A percentile compares a stretch with the other conserved stretches of the same genome.
Evolutionary conservation across 2,329 filamentous ascomycete species (phyloP).

Genomic region (Aspergillus ochraceoroseus): DNA sequence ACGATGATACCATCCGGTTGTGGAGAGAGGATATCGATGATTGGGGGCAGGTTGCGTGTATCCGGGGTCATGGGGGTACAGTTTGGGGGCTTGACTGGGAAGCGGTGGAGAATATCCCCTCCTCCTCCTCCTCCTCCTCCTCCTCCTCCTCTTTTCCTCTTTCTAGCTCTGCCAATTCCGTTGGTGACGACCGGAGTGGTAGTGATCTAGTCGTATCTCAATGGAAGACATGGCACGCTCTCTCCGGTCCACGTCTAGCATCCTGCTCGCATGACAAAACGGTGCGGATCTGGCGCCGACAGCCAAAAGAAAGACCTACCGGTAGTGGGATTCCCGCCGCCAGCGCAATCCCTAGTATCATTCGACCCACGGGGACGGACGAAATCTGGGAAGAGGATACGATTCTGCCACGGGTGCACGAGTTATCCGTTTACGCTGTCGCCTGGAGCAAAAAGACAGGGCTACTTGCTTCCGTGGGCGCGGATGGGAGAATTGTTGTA

Average conservation of each 20-base stretch:
- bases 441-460: conserved; percentile 76
- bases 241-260: conserved; percentile 56
- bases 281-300: conserved; percentile 71
- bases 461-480: conserved; percentile 78
- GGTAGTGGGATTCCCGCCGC: neutral
- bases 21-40: conserved; percentile 91
- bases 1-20: conserved; percentile 83
- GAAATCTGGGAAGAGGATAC: conserved; percentile 81
- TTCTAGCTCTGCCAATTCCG: conserved; percentile 3
- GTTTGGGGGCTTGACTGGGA: conserved; percentile 82
- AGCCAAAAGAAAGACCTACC: conserved; percentile 41
- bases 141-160: conserved; percentile 12
- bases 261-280: conserved; percentile 82
- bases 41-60: conserved; percentile 81
- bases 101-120: conserved; percentile 37
- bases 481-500: conserved; percentile 74
- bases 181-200: neutral
- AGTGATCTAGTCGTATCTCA: too few species aligned
- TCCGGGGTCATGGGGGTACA: conserved; percentile 76
- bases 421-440: conserved; percentile 75
- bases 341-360: conserved; percentile 75
- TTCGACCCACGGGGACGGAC: conserved; percentile 64
- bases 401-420: conserved; percentile 69
- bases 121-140: too few species aligned
- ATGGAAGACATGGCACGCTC: conserved; percentile 31